Base-by-base conservation (phyloP, 352 stramenopile species). In the Phytophthora pini region DNA sequence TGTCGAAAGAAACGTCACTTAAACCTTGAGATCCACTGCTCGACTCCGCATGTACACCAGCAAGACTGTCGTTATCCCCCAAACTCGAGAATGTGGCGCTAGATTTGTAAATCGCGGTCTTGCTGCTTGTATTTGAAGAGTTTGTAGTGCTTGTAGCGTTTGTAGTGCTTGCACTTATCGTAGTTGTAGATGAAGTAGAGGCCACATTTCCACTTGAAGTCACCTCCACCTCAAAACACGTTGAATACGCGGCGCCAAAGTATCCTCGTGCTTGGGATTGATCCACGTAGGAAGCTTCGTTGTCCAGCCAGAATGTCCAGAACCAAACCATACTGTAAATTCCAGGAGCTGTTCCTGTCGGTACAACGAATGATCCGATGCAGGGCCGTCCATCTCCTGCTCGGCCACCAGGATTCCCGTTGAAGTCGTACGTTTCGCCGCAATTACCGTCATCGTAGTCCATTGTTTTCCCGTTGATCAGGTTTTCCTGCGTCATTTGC, bases 271-370 rank as follows among this genome's bases (percentile, higher is more conserved):
- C 73, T 38, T 71, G 65, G 1, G 58, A 56, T 53, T 83, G 74
- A 57, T 88, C 81, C 10, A 77, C 65, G 56, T 88, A 90, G 9
- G 60, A 50, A 27, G 29, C 31, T 51, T 76, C 62, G 43, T 87
- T 73, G 31, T 86, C 74, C 12, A 87, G 60, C 63, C 83, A 89
- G 48, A 87, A 89, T 38, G 77, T 85, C 81, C 81, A 90, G 61
- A 84, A 90, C 81, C 81, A 90, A 4, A 90, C 81, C 65, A 88
- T 81, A 17, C 75, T 79, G 65, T 87, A 90, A 31, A 82, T 63
- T 4, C 81, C 81, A 1, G 77, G 57, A 2, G 71, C 17, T 1
- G 77, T 90, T 22, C 76, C 77, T 9, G 29, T 44, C 1, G 81
- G 79, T 51, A 90, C 72, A 24, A 63, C 68, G 45, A 90, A 87